Base-by-base conservation (phyloP, 441 rosid genomes). In the Breynia disticha region DNA sequence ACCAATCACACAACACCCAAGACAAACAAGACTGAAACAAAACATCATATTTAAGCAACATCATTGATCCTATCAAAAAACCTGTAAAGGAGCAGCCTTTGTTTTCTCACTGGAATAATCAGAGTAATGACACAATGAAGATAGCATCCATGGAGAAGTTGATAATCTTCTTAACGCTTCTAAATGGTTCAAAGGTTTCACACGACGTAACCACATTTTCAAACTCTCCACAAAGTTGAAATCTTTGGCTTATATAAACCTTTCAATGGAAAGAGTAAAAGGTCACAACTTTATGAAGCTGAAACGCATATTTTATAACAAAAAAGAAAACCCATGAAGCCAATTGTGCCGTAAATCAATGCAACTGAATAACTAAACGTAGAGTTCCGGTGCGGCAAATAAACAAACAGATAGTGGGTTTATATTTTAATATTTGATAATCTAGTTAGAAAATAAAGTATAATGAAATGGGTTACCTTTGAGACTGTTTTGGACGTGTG, bases 21-120 rank as follows among this genome's bases (percentile, higher is more conserved):
- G 20, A 45, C 9, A 11, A 37, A 32, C 16, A 37, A 49, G 39
- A 15, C 11, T 6, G 7, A 19, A 42, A 42, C 24, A 24, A 39
- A 20, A 28, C 7, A 6, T 13, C 24, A 35, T 32, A 0, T 24
- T 46, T 16, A 56, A 32, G 41, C 18, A 46, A 11, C 10, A 2
- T 11, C 20, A 22, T n/a, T 16, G 20, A n/a, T 13, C 24, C 22
- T 45, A 18, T 18, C 45, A 42, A 16, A 54, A 44, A 2, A 89
- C 95, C 90, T 82, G 95, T 57, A 87, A 69, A 67, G 94, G 89
- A 20, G 91, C 69, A 54, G 73, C 76, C 71, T 79, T 88, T 16
- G 65, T 62, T 74, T 77, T 84, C 64, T 65, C 67, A 49, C 59
- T 58, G 46, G 81, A 16, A 58, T 38, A 52, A 57, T 79, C 84